These are phyloP conservation scores for Ogataea saltuana DNA, from an alignment of 805 yeast genomes.

Conservation along the genomic window DNA sequence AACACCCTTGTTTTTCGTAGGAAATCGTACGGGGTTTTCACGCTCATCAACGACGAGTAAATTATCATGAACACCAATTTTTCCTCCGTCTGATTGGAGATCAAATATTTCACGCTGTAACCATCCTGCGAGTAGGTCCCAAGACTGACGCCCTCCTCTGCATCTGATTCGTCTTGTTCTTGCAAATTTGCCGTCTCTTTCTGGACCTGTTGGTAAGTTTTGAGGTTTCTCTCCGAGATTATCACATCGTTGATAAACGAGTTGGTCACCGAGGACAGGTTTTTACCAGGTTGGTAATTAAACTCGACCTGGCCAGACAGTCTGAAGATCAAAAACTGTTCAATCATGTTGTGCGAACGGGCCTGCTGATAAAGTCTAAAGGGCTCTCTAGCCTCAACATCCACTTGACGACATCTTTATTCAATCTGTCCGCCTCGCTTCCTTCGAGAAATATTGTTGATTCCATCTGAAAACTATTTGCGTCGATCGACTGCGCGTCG, in stretches of 20 bases:
- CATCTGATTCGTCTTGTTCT: conserved; percentile 24
- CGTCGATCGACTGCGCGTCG: conserved; percentile 4
- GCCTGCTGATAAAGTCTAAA: too few relatives aligned
- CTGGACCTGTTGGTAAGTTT: conserved; percentile 21
- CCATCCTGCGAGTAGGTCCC: conserved; percentile 39
- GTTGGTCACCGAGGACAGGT: conserved; percentile 44
- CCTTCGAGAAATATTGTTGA: too few relatives aligned
- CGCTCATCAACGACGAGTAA: conserved; percentile 39
- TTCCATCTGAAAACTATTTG: too few relatives aligned
- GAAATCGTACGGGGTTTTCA: conserved; percentile 33
- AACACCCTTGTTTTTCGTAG: conserved; percentile 26
- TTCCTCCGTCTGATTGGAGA: conserved; percentile 38
- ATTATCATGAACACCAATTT: conserved; percentile 44
- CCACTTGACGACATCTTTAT: not conserved
- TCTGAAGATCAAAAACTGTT: conserved; percentile 50
- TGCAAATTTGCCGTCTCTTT: conserved; percentile 24
- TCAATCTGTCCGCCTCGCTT: too few relatives aligned
- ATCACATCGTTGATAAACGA: conserved; percentile 50
- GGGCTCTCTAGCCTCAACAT: too few relatives aligned
- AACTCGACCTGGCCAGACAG: conserved; percentile 55
- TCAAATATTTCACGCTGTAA: conserved; percentile 46
- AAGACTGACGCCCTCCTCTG: conserved; percentile 22
- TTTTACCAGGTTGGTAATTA: conserved; percentile 42
- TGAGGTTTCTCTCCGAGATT: conserved; percentile 40
- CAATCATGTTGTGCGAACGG: conserved; percentile 39